These are phyloP conservation scores for Bullera alba DNA, from an alignment of 768 basidiomycete genomes.

Conservation along the genomic window DNA sequence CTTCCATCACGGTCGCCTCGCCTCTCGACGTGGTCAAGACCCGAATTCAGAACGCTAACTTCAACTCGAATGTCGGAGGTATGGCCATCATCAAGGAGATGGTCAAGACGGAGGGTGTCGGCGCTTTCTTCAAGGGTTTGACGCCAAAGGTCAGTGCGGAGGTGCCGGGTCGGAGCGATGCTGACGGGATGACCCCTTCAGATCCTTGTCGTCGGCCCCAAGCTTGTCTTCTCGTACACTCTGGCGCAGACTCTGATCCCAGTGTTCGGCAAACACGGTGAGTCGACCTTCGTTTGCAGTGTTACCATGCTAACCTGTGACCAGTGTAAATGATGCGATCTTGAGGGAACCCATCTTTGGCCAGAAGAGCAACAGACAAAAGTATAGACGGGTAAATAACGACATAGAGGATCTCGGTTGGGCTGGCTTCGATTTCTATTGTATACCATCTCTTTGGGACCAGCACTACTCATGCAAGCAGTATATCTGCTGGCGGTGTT, in stretches of 20 bases:
- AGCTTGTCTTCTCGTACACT: conserved; percentile 97
- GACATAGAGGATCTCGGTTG: not conserved
- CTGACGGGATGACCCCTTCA: conserved; percentile 38
- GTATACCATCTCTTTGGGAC: not conserved
- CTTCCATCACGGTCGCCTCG: conserved; percentile 91
- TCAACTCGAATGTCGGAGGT: conserved; percentile 57
- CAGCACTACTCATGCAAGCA: too few species aligned
- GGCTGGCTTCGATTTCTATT: too few species aligned
- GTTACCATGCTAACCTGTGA: too few species aligned
- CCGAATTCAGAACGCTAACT: conserved; percentile 97
- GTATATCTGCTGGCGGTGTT: too few species aligned
- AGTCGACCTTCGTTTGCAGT: too few species aligned
- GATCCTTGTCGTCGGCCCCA: conserved; percentile 94
- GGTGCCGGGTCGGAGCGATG: not conserved
- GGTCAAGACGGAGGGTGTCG: conserved; percentile 72
- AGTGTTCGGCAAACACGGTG: conserved; percentile 71
- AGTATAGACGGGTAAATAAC: not conserved
- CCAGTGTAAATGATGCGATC: too few species aligned
- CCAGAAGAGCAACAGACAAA: too few species aligned
- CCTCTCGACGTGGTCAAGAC: conserved; percentile 92
- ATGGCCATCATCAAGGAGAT: conserved; percentile 75
- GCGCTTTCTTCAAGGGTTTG: conserved; percentile 90
- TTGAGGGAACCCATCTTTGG: too few species aligned
- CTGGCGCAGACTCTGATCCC: conserved; percentile 94
- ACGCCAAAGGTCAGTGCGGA: conserved; percentile 71